Conservation (phyloP, 768 basidiomycete species). For the Tephrocybe sp. region DNA sequence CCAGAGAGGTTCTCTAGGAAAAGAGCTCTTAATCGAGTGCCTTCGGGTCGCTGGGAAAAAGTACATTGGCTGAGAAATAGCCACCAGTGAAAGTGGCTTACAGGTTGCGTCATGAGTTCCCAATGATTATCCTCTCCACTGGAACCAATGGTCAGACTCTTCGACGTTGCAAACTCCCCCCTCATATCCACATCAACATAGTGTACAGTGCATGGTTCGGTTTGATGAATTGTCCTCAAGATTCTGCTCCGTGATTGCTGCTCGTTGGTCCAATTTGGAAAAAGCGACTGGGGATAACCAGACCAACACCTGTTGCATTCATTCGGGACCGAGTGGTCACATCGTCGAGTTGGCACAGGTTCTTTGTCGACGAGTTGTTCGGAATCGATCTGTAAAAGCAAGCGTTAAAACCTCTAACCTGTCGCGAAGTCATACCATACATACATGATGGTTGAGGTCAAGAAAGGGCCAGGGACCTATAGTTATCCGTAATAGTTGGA, state of each 20-base stretch:
- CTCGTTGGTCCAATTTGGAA: slow-evolving; percentile 50
- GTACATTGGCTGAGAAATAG: neutral
- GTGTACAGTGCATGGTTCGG: slow-evolving; percentile 28
- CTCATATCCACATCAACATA: slow-evolving; percentile 37
- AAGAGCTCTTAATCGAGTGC: slow-evolving; percentile 42
- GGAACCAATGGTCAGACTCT: slow-evolving; percentile 18
- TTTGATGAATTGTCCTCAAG: slow-evolving; percentile 22
- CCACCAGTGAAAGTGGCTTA: slow-evolving; percentile 17
- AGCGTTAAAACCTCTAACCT: neutral
- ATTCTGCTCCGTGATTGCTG: slow-evolving; percentile 42
- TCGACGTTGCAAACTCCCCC: slow-evolving; percentile 27
- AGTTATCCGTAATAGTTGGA: neutral
- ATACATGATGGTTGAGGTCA: slow-evolving; percentile 29
- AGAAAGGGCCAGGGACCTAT: slow-evolving; percentile 36
- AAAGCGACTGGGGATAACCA: slow-evolving; percentile 49
- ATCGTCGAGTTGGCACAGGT: slow-evolving; percentile 12
- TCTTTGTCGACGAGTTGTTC: slow-evolving; percentile 20
- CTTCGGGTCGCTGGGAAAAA: slow-evolving; percentile 21
- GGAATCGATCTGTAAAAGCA: slow-evolving; percentile 22
- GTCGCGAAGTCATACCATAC: neutral
- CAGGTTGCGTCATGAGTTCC: slow-evolving; percentile 27
- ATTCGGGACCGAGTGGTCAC: slow-evolving; percentile 18
- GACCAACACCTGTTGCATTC: slow-evolving; percentile 28
- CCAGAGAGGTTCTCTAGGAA: slow-evolving; percentile 51
- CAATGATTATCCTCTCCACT: slow-evolving; percentile 28